Conservation (phyloP, 495 filamentous ascomycete species). For the Aspergillus bridgeri region DNA sequence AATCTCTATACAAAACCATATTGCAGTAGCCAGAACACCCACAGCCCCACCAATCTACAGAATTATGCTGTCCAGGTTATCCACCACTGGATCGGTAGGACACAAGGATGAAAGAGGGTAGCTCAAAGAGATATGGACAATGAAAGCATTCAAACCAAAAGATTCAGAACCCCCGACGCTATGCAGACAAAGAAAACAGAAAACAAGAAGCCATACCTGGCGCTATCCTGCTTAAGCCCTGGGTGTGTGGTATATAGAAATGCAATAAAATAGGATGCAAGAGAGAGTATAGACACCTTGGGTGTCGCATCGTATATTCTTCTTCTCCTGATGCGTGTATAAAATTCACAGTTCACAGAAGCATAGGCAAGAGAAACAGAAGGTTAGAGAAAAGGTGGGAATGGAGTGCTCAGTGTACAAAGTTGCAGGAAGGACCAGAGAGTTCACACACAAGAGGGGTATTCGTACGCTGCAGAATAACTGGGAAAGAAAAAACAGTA, state of each 20-base stretch:
- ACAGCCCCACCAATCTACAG: not conserved
- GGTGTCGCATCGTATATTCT: not conserved
- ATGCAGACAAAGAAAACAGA: conserved; percentile 40
- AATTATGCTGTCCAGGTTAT: not conserved
- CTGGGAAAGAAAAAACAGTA: conserved; percentile 15
- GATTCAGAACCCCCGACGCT: conserved; percentile 34
- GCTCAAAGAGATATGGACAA: not conserved
- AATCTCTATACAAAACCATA: not conserved
- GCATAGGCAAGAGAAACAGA: conserved; percentile 8
- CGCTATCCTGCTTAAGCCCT: conserved; percentile 6
- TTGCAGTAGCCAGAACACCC: not conserved
- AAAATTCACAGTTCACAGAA: conserved; percentile 3
- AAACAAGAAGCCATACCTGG: conserved; percentile 10
- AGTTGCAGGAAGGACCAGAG: conserved; percentile 21
- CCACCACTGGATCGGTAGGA: not conserved
- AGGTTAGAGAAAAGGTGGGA: conserved; percentile 13
- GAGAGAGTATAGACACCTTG: not conserved
- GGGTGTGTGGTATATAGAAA: conserved; percentile 1
- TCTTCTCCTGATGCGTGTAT: not conserved
- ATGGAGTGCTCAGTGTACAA: conserved; percentile 28
- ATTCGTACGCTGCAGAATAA: conserved; percentile 33
- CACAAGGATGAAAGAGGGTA: not conserved
- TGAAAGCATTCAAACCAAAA: not conserved
- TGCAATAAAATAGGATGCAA: conserved; percentile 1
- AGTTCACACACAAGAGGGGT: conserved; percentile 33